Base-by-base conservation (phyloP, 2,329 filamentous ascomycete genomes). In the Corynespora cassiicola region DNA sequence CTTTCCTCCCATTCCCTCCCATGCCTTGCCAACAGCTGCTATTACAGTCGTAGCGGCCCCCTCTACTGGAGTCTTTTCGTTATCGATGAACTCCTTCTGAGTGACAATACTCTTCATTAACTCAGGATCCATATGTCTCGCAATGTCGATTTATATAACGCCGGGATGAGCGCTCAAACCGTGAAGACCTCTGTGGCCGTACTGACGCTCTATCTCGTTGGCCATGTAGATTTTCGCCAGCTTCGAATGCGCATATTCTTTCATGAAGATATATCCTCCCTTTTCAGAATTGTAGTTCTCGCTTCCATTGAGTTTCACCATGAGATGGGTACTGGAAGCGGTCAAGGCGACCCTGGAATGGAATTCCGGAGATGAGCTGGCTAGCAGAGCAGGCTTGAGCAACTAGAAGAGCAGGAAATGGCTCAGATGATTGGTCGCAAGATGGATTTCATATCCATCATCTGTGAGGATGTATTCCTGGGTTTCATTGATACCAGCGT, bases 141-240 rank as follows among this genome's bases (percentile, higher is more conserved):
- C 19, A 5, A 52, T 7, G 12, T 42, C 42, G 2, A 39, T 47
- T 16, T 27, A 10, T 22, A 58, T 54, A 18, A 24, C 40, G 4
- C 53, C 55, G 6, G 55, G 53, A 26, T 52, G 45, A 2, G 57
- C 14, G 19, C 31, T 35, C 3, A 33, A 19, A 1, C 30, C 75
- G 35, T 76, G 75, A 0, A 81, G 45, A 7, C 73, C 71, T 3
- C 61, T 50, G 1, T 54, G 17, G 2, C 71, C 74, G 45, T 77
- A 80, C 0, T 67, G 68, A 1, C 77, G 68, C 20, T 80, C 76
- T 17, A 81, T 67, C 39, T 78, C 69, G 44, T 75, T 79, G 7
- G 78, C 72, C 38, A 77, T 71, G 48, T 71, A 77, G 17, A 80
- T 69, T 40, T 76, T 79, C 7, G 78, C 77, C 0, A 71, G 68